Percentiles rank a stretch among this genome's conserved stretches.
These are phyloP conservation scores for Sutorius eximius DNA, from an alignment of 1,284 basidiomycete genomes.

Conservation along the genomic window DNA sequence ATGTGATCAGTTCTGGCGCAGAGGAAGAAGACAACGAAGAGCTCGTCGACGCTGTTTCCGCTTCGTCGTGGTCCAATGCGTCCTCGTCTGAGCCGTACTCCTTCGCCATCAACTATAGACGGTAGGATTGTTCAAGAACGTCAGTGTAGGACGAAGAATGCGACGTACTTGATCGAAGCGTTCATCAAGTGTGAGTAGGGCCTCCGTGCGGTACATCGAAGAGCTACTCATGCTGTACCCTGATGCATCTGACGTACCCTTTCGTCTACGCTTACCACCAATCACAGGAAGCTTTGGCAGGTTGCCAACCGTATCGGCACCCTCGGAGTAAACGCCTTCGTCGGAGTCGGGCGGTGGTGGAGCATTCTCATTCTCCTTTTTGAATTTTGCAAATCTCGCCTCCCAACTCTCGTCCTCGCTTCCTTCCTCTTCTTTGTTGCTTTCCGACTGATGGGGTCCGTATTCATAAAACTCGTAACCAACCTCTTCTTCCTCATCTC, in stretches of 20 bases:
- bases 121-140: constrained; percentile 5
- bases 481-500: constrained; percentile 50
- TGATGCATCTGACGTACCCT: constrained; percentile 79
- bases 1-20: constrained; percentile 74
- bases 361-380: constrained; percentile 48
- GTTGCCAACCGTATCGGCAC: constrained; percentile 75
- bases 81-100: constrained; percentile 72
- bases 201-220: constrained; percentile 92
- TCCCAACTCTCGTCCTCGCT: constrained; percentile 59
- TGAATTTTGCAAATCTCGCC: constrained; percentile 76
- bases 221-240: constrained; percentile 97
- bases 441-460: constrained; percentile 39
- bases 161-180: constrained; percentile 83
- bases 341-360: constrained; percentile 46
- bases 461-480: constrained; percentile 75
- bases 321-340: constrained; percentile 62
- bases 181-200: constrained; percentile 87
- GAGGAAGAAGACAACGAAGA: constrained; percentile 57
- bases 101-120: constrained; percentile 61
- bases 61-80: constrained; percentile 39
- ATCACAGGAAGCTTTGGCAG: constrained; percentile 73
- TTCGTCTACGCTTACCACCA: constrained; percentile 75
- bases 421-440: constrained; percentile 28
- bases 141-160: not conserved
- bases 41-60: constrained; percentile 36